Base-by-base conservation (phyloP, 2,329 filamentous ascomycete species). In the Leptosphaerulina australis region DNA sequence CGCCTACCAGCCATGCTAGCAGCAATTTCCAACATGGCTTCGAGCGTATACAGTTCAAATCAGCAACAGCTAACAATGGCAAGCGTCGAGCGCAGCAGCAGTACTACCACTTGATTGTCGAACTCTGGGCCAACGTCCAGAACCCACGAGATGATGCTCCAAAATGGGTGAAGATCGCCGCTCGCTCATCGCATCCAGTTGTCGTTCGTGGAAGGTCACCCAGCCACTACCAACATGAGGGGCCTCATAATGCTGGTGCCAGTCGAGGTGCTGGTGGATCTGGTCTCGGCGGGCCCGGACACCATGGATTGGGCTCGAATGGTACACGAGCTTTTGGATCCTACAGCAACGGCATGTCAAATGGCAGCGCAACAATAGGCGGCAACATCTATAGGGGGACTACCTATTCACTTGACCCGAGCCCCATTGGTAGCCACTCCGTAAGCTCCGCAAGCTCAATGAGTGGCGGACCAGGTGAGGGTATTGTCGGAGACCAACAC, bases 1-100 rank as follows among this genome's bases (percentile, higher is more conserved):
- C 69, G 10, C 64, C 73, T 4, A 57, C 71, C 3, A 67, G 62
- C 37, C 71, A 74, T 36, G 57, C 63, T 0, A 67, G 56, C 21
- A 71, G 62, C 44, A 69, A 62, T 10, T 75, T 72, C 6, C 77
- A 79, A n/a, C 82, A 86, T 49, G 82, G 80, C 0, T 97, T 95
- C 68, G 91, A 96, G 68, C 86, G 92, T 9, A 94, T 96, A 41
- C 91, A 96, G 64, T 97, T 96, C 81, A 95, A 96, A 71, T 90
- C 90, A 58, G 91, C 92, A 1, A 96, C 91, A 0, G 90, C 91
- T 18, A 97, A 96, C 76, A 97, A 97, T 60, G 91, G 91, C 36
- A 96, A 96, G 72, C 82, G 92, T 60, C 81, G 92, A 48, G 91
- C 91, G 1, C 90, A 91, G 14, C 91, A 97, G 68, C 92, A 96